Percentiles rank a stretch among this genome's conserved stretches.
phyloP scores from a whole-genome alignment of 139 green algal species.

The Chlorella sp. region DNA sequence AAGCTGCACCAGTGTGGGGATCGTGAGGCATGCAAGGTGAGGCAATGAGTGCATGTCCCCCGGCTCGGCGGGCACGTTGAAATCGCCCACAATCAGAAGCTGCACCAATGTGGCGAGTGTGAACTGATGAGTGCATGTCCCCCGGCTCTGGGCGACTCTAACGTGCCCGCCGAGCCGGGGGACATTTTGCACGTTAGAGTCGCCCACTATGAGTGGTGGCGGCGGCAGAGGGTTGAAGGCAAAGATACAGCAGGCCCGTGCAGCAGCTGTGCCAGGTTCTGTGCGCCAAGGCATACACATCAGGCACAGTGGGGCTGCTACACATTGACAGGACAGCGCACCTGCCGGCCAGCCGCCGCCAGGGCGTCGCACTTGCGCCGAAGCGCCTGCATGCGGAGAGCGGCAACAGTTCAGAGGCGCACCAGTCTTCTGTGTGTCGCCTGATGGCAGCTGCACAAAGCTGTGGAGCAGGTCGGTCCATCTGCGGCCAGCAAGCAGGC shows the following conservation, averaged over 20 bases:
- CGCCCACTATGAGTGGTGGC: conserved; percentile 71
- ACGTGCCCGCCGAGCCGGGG: too few species aligned
- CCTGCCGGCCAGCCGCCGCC: conserved; percentile 49
- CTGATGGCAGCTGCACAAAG: too few species aligned
- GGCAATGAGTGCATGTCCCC: conserved; percentile 55
- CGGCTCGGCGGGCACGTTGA: conserved; percentile 60
- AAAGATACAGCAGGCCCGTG: not conserved
- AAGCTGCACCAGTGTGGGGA: conserved; percentile 56
- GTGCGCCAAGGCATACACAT: not conserved
- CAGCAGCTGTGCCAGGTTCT: not conserved
- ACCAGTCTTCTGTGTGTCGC: too few species aligned
- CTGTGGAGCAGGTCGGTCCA: too few species aligned
- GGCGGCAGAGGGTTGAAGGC: not conserved
- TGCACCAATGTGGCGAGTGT: too few species aligned
- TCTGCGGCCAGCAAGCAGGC: too few species aligned
- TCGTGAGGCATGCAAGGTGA: too few species aligned
- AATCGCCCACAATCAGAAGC: conserved; percentile 71
- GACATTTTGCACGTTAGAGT: conserved; percentile 76
- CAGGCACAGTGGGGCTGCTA: not conserved
- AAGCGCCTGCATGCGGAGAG: conserved; percentile 48
- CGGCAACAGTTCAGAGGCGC: too few species aligned
- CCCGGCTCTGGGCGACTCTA: conserved; percentile 29
- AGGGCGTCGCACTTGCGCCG: conserved; percentile 49
- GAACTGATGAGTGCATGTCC: conserved; percentile 58
- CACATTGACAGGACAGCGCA: not conserved